Base-by-base conservation (phyloP, 2,329 filamentous ascomycete species). In the Fusarium sp. region DNA sequence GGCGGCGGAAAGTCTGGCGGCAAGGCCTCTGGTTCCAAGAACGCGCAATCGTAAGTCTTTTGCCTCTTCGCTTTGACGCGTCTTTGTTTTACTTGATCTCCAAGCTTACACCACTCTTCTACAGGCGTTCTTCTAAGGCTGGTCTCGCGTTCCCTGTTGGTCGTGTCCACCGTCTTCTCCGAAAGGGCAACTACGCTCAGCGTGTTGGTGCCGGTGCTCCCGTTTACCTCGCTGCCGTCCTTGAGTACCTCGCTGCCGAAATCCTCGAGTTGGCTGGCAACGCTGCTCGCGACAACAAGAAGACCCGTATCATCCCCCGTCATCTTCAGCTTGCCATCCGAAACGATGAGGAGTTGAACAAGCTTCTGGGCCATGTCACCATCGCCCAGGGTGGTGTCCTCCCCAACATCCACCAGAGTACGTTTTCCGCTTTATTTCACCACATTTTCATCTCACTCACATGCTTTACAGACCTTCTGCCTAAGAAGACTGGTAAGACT, bases 261-360 rank as follows among this genome's bases (percentile, higher is more conserved):
- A 98, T 99, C 77, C 94, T 99, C 79, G 96, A 99, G 86, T 86
- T 99, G 85, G 96, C 96, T 82, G 96, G 96, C 77, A 99, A 99
- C 84, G 96, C 96, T 78, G 96, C 96, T 71, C 95, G 96, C 77
- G 96, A 99, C 87, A 98, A 98, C 91, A 99, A 99, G 93, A 98
- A 98, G 92, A 99, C 95, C 73, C 94, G 96, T 92, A 99, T 99
- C 86, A 99, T 98, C 68, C 96, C 96, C 73, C 94, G 96, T 84
- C 96, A 99, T 85, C 90, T 99, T 47, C 96, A 99, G 88, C 93
- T 99, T 77, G 96, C 96, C 84, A 99, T 99, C 87, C 92, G 96
- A 80, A 98, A 98, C 86, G 95, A 98, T 84, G 95, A 98, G 89
- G 96, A 99, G 86, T 84, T 98, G 92, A 98, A 98, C 92, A 98